A percentile compares a stretch with the other conserved stretches of the same genome.
Conservation (phyloP, 306 rosid genomes). For the Lithocarpus polystachyus region DNA sequence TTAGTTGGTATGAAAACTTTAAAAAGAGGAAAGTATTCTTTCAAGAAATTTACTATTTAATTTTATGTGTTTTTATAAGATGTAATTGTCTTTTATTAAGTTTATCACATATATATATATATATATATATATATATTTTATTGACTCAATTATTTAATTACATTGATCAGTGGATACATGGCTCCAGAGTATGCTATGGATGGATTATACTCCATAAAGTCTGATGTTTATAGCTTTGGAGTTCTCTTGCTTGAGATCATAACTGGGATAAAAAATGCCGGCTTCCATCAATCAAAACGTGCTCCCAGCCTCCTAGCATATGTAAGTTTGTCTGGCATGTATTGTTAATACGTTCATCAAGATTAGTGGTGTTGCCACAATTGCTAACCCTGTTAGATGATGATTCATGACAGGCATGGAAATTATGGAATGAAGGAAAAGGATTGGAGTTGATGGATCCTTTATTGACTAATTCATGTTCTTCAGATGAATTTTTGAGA, state of each 20-base stretch:
- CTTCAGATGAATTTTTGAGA: slow-evolving; percentile 28
- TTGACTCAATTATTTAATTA: no score
- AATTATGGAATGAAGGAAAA: slow-evolving; percentile 35
- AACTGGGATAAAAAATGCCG: slow-evolving; percentile 31
- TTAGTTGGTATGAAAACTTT: no score
- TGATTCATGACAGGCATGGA: slow-evolving; percentile 38
- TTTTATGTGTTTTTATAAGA: no score
- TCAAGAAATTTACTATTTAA: no score
- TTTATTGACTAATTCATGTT: slow-evolving; percentile 25
- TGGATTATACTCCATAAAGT: slow-evolving; percentile 41
- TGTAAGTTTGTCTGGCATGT: no score
- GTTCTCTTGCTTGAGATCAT: slow-evolving; percentile 43
- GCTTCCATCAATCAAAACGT: slow-evolving; percentile 28
- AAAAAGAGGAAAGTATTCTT: no score
- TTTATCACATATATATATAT: no score
- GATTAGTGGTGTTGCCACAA: no score
- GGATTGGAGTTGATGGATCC: slow-evolving; percentile 41
- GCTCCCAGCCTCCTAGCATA: slow-evolving; percentile 24
- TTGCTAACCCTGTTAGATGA: neutral
- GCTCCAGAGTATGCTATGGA: slow-evolving; percentile 47
- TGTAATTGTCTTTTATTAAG: no score
- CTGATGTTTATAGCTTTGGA: slow-evolving; percentile 43
- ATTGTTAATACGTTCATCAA: no score
- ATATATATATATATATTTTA: no score
- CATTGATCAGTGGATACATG: no score